phyloP scores from a whole-genome alignment of 331 rosid genomes.

The Erythrophleum ivorense region DNA sequence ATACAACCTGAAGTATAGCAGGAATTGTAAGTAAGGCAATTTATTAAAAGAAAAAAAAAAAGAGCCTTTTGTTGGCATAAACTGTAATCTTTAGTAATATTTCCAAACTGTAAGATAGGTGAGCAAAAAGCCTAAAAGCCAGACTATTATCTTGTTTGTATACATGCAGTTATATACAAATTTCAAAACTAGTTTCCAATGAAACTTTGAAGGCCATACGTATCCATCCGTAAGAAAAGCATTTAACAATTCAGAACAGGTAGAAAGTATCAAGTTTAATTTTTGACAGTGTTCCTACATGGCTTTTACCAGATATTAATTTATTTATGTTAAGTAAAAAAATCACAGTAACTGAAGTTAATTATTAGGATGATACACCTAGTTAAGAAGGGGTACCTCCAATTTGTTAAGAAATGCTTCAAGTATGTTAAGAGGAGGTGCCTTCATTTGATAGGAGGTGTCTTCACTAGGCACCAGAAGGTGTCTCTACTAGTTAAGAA shows the following conservation, averaged over 20 bases:
- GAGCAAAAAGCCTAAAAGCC: background rate
- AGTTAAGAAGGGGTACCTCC: no score
- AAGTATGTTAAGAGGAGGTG: no score
- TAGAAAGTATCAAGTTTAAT: background rate
- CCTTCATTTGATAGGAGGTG: no score
- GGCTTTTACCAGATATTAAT: no score
- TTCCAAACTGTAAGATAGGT: background rate
- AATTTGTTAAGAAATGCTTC: no score
- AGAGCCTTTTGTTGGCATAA: background rate
- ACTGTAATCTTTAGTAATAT: background rate
- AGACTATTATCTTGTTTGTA: no score
- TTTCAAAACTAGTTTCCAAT: slow-evolving; percentile 8
- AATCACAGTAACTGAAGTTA: no score
- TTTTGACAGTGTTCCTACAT: no score
- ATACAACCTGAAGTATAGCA: background rate
- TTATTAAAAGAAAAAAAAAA: background rate
- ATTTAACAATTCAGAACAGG: background rate
- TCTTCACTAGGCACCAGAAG: no score
- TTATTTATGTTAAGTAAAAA: no score
- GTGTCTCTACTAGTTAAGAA: no score
- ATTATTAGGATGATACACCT: no score
- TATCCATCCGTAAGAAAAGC: background rate
- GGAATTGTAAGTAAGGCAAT: background rate
- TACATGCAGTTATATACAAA: background rate
- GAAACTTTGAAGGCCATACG: background rate